These are phyloP conservation scores for Cercospora sojina DNA, from an alignment of 2,329 filamentous ascomycete species.

Conservation along the genomic window DNA sequence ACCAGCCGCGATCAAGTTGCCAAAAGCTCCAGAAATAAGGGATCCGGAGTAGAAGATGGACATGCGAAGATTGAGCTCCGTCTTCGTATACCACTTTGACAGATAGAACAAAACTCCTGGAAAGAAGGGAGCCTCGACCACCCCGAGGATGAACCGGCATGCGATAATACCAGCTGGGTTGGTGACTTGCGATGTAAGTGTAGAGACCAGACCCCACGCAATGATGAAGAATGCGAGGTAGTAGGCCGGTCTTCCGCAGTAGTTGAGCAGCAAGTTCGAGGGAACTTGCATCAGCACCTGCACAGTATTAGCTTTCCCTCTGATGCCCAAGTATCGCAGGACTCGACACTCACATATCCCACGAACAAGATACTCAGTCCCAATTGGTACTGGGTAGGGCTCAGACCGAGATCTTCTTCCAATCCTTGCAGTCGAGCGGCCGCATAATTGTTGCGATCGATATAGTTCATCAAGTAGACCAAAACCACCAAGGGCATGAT, in stretches of 20 bases:
- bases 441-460: constrained; percentile 59
- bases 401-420: constrained; percentile 58
- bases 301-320: constrained; percentile 3
- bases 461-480: constrained; percentile 50
- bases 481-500: constrained; percentile 69
- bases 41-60: constrained; percentile 67
- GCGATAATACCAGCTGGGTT: constrained; percentile 34
- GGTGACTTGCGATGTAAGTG: constrained; percentile 39
- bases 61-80: constrained; percentile 65
- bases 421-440: constrained; percentile 65
- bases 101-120: constrained; percentile 57
- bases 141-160: constrained; percentile 61
- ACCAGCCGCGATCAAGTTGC: constrained; percentile 59
- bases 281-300: constrained; percentile 46
- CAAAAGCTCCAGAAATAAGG: constrained; percentile 70
- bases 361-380: constrained; percentile 60
- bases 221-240: constrained; percentile 71
- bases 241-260: constrained; percentile 61
- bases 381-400: constrained; percentile 62
- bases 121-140: constrained; percentile 56
- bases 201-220: constrained; percentile 69
- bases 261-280: constrained; percentile 75
- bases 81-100: constrained; percentile 66
- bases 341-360: constrained; percentile 49
- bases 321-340: neutral